Evolutionary conservation across 2,329 filamentous ascomycete genomes (phyloP), one percentile per base, ranked within the genome.

Genomic region (Exophiala dermatitidis): DNA sequence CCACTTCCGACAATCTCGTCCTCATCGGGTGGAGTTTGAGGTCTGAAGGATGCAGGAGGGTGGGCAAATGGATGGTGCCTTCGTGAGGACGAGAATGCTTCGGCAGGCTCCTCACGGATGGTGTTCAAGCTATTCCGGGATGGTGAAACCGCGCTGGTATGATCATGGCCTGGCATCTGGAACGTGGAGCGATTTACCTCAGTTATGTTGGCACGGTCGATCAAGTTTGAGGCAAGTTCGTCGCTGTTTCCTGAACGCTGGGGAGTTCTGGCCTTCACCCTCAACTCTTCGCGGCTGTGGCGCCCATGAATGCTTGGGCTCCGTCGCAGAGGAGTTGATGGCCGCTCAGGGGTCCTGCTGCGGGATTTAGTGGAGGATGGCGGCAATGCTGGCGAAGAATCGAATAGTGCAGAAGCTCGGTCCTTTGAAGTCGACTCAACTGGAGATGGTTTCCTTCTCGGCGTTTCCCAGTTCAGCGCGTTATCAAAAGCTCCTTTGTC

Each of bases 101-200:
- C 53, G 7, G 33, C 19, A 41, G 68, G 69, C 43, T 71, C 68
- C 50, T 73, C 72, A 42, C 74, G 72, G 58, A 82, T 81, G 1
- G 77, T 71, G 19, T 75, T 72, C 5, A 82, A 74, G 28, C 70
- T 68, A 49, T 66, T 70, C 41, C 67, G 67, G 33, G 70, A 66
- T 31, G 71, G 71, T 19, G 69, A 68, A 45, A 64, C 52, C 6
- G 62, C 33, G 8, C 56, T 49, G 4, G 54, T 47, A n/a, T 44
- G 41, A 30, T 58, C 48, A 30, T 57, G 61, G 28, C 33, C 51
- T 59, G 58, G 4, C 57, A 66, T 33, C 62, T 61, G 29, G 66
- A 69, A 38, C 64, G 67, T 43, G 64, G 68, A 50, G 68, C 71
- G 44, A 69, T 57, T 47, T 67, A 71, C 19, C 60, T 54, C 52